Conservation (phyloP, 352 stramenopile species). For the Pythium scleroteichum region DNA sequence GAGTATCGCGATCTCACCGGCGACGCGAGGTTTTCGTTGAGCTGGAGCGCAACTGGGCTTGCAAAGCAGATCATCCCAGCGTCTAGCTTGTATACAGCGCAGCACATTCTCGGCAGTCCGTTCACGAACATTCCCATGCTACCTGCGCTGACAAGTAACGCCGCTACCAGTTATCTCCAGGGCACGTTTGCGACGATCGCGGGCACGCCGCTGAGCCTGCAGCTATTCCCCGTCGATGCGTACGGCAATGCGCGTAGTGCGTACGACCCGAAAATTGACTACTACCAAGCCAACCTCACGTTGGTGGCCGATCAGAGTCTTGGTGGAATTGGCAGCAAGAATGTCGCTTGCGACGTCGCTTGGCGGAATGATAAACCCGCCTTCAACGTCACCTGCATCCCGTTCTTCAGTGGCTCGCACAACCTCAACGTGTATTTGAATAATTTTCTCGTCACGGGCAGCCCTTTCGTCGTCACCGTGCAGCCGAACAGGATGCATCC, state of each 20-base stretch:
- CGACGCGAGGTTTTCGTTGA: conserved; percentile 42
- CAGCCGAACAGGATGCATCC: conserved; percentile 42
- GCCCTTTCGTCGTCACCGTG: conserved; percentile 48
- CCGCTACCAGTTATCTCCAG: conserved; percentile 29
- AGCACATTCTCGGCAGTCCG: conserved; percentile 53
- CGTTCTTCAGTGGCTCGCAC: conserved; percentile 57
- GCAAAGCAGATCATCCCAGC: conserved; percentile 49
- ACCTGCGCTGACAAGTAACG: conserved; percentile 31
- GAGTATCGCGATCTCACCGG: conserved; percentile 59
- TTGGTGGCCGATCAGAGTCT: conserved; percentile 48
- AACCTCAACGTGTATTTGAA: conserved; percentile 50
- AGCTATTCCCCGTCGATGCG: conserved; percentile 45
- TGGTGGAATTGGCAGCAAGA: conserved; percentile 45
- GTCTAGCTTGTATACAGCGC: conserved; percentile 42
- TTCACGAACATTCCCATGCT: conserved; percentile 47
- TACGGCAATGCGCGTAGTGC: conserved; percentile 44
- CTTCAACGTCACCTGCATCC: conserved; percentile 30
- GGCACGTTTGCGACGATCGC: conserved; percentile 34
- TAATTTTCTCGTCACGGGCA: conserved; percentile 34
- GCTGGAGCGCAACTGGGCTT: conserved; percentile 40
- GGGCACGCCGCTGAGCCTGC: conserved; percentile 36
- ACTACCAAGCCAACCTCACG: conserved; percentile 39
- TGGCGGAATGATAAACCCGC: neutral
- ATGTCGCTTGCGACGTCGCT: conserved; percentile 18
- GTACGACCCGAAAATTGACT: conserved; percentile 28